Conservation (phyloP, 2,329 filamentous ascomycete genomes). For the Fusarium illudens region DNA sequence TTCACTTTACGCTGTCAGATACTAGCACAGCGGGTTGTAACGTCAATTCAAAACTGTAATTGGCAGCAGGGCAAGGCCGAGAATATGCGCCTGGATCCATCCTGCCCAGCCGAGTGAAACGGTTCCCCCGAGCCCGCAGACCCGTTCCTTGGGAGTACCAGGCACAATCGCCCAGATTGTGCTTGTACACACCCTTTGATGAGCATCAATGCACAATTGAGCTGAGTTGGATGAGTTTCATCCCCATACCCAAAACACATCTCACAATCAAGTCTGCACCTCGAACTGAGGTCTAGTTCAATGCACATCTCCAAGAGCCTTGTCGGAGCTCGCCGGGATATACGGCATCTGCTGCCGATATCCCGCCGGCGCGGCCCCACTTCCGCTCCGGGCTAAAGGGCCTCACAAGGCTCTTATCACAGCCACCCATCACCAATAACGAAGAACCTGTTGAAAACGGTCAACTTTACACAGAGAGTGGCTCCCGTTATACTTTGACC, state of each 20-base stretch:
- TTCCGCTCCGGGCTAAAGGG: conserved; percentile 8
- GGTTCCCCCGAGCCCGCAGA: neutral
- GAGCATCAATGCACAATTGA: neutral
- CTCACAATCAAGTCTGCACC: neutral
- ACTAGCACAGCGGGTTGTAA: conserved; percentile 12
- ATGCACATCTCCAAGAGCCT: neutral
- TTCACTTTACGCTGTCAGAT: neutral
- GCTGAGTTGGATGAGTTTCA: neutral
- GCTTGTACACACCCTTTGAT: neutral
- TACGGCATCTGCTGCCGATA: neutral
- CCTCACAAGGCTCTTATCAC: conserved; percentile 7
- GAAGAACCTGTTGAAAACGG: conserved; percentile 10
- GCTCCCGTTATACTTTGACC: conserved; percentile 11
- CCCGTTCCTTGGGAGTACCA: neutral
- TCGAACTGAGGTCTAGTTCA: neutral
- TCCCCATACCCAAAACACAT: neutral
- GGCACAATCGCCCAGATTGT: neutral
- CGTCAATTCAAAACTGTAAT: conserved; percentile 25
- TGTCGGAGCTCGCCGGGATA: conserved; percentile 2
- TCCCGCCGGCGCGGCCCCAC: conserved; percentile 27
- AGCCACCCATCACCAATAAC: neutral
- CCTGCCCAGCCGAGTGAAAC: neutral
- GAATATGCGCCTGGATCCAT: conserved; percentile 14
- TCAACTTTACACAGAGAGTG: conserved; percentile 10
- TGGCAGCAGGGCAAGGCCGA: conserved; percentile 26